Percentiles rank a stretch among this genome's conserved stretches.
phyloP scores from a whole-genome alignment of 306 rosid genomes.

The Quercus gilva region DNA sequence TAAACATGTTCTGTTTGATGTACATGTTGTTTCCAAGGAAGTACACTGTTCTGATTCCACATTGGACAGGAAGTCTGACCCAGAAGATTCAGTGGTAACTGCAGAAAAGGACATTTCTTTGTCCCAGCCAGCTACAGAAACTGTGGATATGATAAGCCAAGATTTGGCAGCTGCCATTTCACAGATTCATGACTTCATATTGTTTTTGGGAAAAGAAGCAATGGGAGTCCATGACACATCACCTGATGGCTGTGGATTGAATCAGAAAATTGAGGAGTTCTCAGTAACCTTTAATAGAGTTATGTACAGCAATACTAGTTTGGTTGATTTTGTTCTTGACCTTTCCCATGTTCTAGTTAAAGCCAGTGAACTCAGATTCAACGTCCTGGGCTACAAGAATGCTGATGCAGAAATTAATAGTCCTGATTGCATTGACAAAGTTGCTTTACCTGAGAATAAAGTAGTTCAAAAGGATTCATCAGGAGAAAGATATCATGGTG shows the following conservation, averaged over 20 bases:
- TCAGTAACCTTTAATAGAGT: constrained; percentile 57
- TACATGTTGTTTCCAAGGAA: constrained; percentile 47
- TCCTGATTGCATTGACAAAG: constrained; percentile 97
- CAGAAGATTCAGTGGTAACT: constrained; percentile 63
- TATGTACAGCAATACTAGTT: constrained; percentile 45
- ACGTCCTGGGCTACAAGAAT: constrained; percentile 67
- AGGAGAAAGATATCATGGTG: constrained; percentile 57
- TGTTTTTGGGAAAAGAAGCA: constrained; percentile 71
- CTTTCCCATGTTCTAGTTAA: constrained; percentile 73
- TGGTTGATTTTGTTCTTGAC: constrained; percentile 69
- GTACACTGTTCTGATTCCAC: constrained; percentile 45
- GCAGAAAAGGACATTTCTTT: constrained; percentile 47
- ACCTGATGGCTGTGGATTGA: constrained; percentile 55
- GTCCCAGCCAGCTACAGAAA: constrained; percentile 40
- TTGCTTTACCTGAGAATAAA: constrained; percentile 86
- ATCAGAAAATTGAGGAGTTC: constrained; percentile 65
- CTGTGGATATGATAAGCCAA: constrained; percentile 36
- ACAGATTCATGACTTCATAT: constrained; percentile 72
- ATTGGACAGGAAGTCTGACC: constrained; percentile 62
- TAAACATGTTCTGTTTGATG: constrained; percentile 64
- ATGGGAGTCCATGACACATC: constrained; percentile 54
- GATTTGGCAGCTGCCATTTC: constrained; percentile 77
- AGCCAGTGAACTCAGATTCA: constrained; percentile 73
- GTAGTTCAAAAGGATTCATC: constrained; percentile 53
- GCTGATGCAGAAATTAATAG: constrained; percentile 61